A percentile compares a stretch with the other conserved stretches of the same genome.
These are phyloP conservation scores for Rosellinia necatrix DNA, from an alignment of 2,329 filamentous ascomycete genomes.

Conservation along the genomic window DNA sequence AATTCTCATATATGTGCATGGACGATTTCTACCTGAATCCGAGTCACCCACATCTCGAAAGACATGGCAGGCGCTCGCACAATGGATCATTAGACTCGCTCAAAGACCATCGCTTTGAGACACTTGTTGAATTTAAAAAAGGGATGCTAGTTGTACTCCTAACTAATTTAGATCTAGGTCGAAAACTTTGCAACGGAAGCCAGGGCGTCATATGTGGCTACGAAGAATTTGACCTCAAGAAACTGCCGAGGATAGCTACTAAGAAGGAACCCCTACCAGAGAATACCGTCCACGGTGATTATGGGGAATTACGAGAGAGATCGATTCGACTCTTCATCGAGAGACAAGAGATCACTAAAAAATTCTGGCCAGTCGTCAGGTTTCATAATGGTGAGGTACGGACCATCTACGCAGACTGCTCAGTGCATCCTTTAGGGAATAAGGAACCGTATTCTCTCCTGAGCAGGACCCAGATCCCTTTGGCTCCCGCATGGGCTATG, in stretches of 20 bases:
- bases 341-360: constrained; percentile 34
- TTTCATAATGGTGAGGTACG: constrained; percentile 54
- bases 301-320: constrained; percentile 43
- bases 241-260: constrained; percentile 36
- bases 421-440: constrained; percentile 52
- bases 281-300: constrained; percentile 42
- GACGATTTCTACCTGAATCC: constrained; percentile 49
- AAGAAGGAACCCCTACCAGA: constrained; percentile 24
- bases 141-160: constrained; percentile 59
- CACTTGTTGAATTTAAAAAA: constrained; percentile 50
- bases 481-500: constrained; percentile 65
- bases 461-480: constrained; percentile 63
- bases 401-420: constrained; percentile 57
- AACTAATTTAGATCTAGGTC: constrained; percentile 50
- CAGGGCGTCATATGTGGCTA: constrained; percentile 53
- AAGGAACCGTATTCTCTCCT: constrained; percentile 52
- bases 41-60: constrained; percentile 35
- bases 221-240: constrained; percentile 39
- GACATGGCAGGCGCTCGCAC: constrained; percentile 2
- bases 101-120: constrained; percentile 52
- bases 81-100: constrained; percentile 41
- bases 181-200: constrained; percentile 52
- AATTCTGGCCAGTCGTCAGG: constrained; percentile 55
- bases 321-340: constrained; percentile 48
- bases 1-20: constrained; percentile 40